Base-by-base conservation (phyloP, 768 basidiomycete genomes). In the Mycena maculata region DNA sequence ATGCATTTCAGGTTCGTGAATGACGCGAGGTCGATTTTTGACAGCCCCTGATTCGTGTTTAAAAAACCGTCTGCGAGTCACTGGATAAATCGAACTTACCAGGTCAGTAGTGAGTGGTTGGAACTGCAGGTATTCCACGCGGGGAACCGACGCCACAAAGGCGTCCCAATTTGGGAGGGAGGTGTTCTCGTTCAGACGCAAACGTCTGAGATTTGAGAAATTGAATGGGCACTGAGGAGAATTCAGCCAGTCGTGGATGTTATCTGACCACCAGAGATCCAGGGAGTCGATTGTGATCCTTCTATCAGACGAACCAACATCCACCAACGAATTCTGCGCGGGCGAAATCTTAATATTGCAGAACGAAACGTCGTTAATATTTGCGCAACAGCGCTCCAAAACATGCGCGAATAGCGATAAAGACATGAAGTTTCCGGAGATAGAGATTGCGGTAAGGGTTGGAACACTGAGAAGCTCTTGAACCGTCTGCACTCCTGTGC, bases 161-260 rank as follows among this genome's bases (percentile, higher is more conserved):
- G 41, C 64, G 20, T 23, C 6, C 57, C 56, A 59, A 0, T 42
- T 23, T 11, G 50, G 64, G 1, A 65, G 49, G 30, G 49, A 20
- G 4, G 50, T 53, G 33, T 65, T 65, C 13, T 59, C 64, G 28
- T 65, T 53, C 42, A 65, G 23, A 0, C 56, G 49, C 22, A 65
- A 36, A 1, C 50, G 56, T 30, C 31, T 47, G 36, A 65, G 27
- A 23, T 45, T 36, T 23, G 64, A 53, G 16, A 65, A 65, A 30
- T 57, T 57, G 49, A 65, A 65, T 4, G 22, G n/a, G 10, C 56
- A 59, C 4, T 59, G 31, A 3, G 56, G 31, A 4, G 63, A 57
- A n/a, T 65, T 59, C 4, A 65, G 42, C 64, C 64, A 65, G n/a
- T 52, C 41, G 56, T 59, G 56, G 15, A 65, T 65, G 9, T 25